These are phyloP conservation scores for Ichthyophthirius multifiliis DNA, from an alignment of 169 alveolate genomes.

Conservation along the genomic window DNA sequence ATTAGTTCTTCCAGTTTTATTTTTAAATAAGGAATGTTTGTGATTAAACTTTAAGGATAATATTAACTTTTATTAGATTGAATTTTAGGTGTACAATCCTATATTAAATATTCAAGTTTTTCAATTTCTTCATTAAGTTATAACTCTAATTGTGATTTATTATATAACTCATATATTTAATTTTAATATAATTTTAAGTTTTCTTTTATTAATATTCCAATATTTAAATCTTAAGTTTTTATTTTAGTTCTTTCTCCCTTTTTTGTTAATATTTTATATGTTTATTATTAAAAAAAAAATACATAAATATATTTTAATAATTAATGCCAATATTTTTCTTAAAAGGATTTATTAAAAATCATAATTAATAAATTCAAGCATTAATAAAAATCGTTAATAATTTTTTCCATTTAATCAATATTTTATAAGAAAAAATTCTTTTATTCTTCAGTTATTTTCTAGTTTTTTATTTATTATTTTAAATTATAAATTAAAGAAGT, in stretches of 20 bases:
- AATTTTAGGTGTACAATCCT: not conserved
- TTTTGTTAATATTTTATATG: not conserved
- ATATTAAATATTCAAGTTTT: not conserved
- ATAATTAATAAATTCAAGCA: not conserved
- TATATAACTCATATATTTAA: not conserved
- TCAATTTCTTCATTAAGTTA: not conserved
- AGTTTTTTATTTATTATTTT: not conserved
- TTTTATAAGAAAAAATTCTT: not conserved
- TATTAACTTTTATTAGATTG: not conserved
- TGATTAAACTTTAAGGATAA: not conserved
- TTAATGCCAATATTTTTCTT: not conserved
- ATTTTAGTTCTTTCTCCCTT: not conserved
- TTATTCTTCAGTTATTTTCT: not conserved
- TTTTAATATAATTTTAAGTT: not conserved
- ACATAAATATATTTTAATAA: not conserved
- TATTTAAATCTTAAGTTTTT: not conserved
- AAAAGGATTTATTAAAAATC: not conserved
- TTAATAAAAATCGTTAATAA: not conserved
- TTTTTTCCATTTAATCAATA: not conserved
- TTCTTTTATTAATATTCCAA: not conserved
- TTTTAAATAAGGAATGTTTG: not conserved
- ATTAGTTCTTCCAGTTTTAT: not conserved
- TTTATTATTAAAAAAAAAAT: not conserved
- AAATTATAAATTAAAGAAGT: not conserved
- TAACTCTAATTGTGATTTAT: not conserved